These are phyloP conservation scores for Pisolithus albus DNA, from an alignment of 768 basidiomycete genomes.

Conservation along the genomic window DNA sequence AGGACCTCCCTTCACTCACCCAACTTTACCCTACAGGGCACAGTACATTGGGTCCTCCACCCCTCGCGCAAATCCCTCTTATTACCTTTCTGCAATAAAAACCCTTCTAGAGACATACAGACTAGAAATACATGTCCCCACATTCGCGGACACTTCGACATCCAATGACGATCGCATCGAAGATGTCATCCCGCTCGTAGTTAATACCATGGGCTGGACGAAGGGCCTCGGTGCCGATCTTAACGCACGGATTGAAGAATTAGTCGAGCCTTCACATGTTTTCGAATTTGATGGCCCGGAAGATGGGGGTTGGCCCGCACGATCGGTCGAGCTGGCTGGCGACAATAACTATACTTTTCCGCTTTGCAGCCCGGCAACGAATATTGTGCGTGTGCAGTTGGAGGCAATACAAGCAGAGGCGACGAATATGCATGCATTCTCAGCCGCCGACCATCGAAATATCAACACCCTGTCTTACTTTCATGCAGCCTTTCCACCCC, in stretches of 20 bases:
- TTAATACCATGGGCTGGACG: conserved; percentile 97
- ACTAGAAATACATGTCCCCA: conserved; percentile 55
- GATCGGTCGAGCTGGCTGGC: conserved; percentile 3
- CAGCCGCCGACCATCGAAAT: conserved; percentile 59
- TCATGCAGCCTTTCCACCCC: conserved; percentile 41
- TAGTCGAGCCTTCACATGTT: conserved; percentile 44
- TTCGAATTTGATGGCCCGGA: conserved; percentile 19
- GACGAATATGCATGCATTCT: conserved; percentile 26
- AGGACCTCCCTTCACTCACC: conserved; percentile 91
- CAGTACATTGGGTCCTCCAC: conserved; percentile 81
- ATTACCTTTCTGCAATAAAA: conserved; percentile 66
- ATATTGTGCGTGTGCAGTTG: conserved; percentile 13
- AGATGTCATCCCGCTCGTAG: conserved; percentile 70
- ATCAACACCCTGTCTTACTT: conserved; percentile 75
- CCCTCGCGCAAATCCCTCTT: conserved; percentile 67
- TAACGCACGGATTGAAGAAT: conserved; percentile 58
- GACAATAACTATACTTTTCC: neutral
- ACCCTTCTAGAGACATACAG: conserved; percentile 62
- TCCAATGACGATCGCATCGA: conserved; percentile 34
- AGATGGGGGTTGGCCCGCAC: conserved; percentile 19
- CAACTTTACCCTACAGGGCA: conserved; percentile 56
- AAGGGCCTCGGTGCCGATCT: conserved; percentile 90
- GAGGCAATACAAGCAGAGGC: conserved; percentile 39
- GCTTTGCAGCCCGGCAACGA: neutral
- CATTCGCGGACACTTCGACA: conserved; percentile 23